These are phyloP conservation scores for Ceratobasidium sp. DNA, from an alignment of 1,284 basidiomycete species.

Conservation along the genomic window DNA sequence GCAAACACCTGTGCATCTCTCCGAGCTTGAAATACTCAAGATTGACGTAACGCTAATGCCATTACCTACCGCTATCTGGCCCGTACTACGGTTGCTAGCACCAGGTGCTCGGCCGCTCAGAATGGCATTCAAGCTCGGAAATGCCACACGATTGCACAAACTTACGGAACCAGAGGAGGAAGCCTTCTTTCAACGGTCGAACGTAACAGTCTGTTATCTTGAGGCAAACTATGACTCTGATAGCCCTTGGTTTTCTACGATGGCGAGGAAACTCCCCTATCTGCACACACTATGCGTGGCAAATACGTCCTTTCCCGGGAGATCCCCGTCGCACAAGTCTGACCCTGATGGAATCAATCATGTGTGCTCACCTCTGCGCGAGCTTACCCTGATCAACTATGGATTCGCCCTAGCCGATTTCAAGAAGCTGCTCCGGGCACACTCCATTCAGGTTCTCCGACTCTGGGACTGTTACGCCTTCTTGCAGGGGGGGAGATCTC, in stretches of 20 bases:
- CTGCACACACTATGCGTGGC: background rate
- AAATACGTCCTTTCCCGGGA: background rate
- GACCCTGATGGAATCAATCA: too few relatives aligned
- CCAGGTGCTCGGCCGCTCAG: conserved; percentile 5
- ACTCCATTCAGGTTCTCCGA: background rate
- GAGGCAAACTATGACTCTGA: background rate
- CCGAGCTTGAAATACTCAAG: background rate
- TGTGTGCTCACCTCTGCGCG: background rate
- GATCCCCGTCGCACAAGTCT: too few relatives aligned
- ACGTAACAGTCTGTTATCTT: background rate
- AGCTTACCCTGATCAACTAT: background rate
- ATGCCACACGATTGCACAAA: background rate
- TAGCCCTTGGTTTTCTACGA: background rate
- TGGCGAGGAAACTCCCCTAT: background rate
- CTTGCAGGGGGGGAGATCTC: too few relatives aligned
- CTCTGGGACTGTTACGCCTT: background rate
- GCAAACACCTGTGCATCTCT: background rate
- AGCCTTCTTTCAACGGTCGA: conserved; percentile 6
- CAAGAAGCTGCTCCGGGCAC: background rate
- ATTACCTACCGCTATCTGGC: background rate
- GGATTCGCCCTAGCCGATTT: background rate
- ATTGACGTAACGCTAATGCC: background rate
- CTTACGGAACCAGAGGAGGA: background rate
- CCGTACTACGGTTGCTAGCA: conserved; percentile 14
- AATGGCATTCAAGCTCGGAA: background rate